A percentile compares a stretch with the other conserved stretches of the same genome.
Conservation (phyloP, 805 yeast species). For the Metschnikowia orientalis region DNA sequence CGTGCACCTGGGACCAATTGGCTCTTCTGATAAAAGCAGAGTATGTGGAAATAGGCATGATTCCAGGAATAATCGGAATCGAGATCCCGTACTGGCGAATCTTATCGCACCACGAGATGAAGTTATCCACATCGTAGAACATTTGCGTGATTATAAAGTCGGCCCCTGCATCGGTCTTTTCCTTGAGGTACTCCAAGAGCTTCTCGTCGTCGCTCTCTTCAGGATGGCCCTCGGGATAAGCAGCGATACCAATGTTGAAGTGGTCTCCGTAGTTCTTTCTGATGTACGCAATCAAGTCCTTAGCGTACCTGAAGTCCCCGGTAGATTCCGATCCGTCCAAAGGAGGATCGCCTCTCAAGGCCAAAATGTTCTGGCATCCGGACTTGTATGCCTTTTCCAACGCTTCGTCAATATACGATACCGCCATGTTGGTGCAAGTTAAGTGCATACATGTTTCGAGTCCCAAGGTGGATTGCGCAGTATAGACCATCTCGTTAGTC, state of each 20-base stretch:
- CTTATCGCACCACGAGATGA: conserved; percentile 73
- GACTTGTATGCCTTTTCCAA: conserved; percentile 77
- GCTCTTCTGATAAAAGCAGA: conserved; percentile 91
- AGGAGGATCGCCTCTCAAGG: conserved; percentile 95
- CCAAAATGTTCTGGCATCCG: conserved; percentile 93
- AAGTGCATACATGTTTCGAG: conserved; percentile 97
- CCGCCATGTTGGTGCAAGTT: conserved; percentile 94
- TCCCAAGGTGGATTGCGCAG: conserved; percentile 85
- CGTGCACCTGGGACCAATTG: conserved; percentile 81
- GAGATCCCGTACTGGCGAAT: conserved; percentile 69
- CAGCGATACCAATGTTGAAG: conserved; percentile 95
- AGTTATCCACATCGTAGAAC: conserved; percentile 90
- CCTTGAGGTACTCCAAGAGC: conserved; percentile 61
- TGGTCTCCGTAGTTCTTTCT: conserved; percentile 75
- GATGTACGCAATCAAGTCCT: conserved; percentile 78
- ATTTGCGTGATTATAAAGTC: conserved; percentile 92
- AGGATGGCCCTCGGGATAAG: conserved; percentile 96
- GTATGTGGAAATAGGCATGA: conserved; percentile 97
- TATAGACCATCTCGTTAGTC: conserved; percentile 88
- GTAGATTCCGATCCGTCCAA: conserved; percentile 65
- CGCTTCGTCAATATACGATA: conserved; percentile 76
- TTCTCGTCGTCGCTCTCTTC: conserved; percentile 61
- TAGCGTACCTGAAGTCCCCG: conserved; percentile 86
- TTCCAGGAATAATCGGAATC: conserved; percentile 93
- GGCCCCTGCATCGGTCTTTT: conserved; percentile 92